phyloP scores from a whole-genome alignment of 495 filamentous ascomycete species.

The Tuber borchii region DNA sequence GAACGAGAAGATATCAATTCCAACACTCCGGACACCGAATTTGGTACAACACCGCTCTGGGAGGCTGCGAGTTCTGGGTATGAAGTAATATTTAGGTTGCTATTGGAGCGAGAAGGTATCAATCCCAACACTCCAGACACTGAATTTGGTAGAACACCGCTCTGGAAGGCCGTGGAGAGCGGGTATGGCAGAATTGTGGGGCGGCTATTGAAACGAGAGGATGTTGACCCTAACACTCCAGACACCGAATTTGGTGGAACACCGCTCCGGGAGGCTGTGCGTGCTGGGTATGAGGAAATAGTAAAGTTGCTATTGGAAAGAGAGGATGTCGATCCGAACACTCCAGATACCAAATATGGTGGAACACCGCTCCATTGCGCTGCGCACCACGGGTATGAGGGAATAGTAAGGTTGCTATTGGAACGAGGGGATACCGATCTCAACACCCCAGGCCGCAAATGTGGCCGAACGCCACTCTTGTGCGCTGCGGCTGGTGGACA shows the following conservation, averaged over 20 bases:
- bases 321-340: too few relatives aligned
- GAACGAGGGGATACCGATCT: slow-evolving; percentile 15
- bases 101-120: slow-evolving; percentile 18
- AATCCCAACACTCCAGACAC: slow-evolving; percentile 1
- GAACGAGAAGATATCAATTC: not conserved
- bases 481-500: too few relatives aligned
- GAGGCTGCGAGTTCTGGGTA: slow-evolving; percentile 32
- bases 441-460: slow-evolving; percentile 12
- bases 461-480: too few relatives aligned
- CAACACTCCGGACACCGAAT: slow-evolving; percentile 15
- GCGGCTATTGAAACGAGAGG: slow-evolving; percentile 20
- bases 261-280: slow-evolving; percentile 45
- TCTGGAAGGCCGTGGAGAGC: slow-evolving; percentile 34
- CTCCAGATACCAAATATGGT: too few relatives aligned
- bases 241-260: slow-evolving; percentile 26
- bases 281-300: not conserved
- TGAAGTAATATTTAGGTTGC: slow-evolving; percentile 35
- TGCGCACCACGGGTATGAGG: not conserved
- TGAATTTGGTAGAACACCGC: slow-evolving; percentile 26
- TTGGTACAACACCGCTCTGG: slow-evolving; percentile 26
- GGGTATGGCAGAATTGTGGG: slow-evolving; percentile 39
- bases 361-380: too few relatives aligned
- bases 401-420: not conserved
- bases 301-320: too few relatives aligned
- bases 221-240: slow-evolving; percentile 9